phyloP scores from a whole-genome alignment of 2,329 filamentous ascomycete species.

The Monilinia vaccinii-corymbosi region DNA sequence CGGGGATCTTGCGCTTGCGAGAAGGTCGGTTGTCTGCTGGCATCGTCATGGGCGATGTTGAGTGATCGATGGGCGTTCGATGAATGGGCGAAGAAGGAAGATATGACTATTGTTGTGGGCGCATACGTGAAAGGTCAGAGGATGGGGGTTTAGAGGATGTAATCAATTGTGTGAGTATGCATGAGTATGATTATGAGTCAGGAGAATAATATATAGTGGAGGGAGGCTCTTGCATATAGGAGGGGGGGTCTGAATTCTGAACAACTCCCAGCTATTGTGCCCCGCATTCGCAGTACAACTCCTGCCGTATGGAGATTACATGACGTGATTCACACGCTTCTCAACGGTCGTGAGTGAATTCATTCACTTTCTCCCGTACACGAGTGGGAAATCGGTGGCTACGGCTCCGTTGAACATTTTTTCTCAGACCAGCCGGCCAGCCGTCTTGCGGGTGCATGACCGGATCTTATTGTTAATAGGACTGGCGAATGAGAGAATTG shows the following conservation, averaged over 20 bases:
- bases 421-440: too few species aligned
- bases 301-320: neutral
- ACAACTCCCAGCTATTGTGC: neutral
- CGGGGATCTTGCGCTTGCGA: neutral
- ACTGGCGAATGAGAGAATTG: neutral
- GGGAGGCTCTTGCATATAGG: neutral
- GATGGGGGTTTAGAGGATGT: neutral
- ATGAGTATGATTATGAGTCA: neutral
- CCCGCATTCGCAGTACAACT: neutral
- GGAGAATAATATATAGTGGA: neutral
- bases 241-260: neutral
- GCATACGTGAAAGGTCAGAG: neutral
- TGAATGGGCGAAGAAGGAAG: neutral
- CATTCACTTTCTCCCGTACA: neutral
- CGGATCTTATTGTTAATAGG: neutral
- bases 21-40: neutral
- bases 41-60: neutral
- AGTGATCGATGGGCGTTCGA: neutral
- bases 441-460: neutral
- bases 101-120: neutral
- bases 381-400: neutral
- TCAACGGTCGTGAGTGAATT: neutral
- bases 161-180: neutral
- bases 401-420: too few species aligned
- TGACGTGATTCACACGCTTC: neutral